These are phyloP conservation scores for Paraphoma chrysanthemicola DNA, from an alignment of 2,329 filamentous ascomycete species.

Conservation along the genomic window DNA sequence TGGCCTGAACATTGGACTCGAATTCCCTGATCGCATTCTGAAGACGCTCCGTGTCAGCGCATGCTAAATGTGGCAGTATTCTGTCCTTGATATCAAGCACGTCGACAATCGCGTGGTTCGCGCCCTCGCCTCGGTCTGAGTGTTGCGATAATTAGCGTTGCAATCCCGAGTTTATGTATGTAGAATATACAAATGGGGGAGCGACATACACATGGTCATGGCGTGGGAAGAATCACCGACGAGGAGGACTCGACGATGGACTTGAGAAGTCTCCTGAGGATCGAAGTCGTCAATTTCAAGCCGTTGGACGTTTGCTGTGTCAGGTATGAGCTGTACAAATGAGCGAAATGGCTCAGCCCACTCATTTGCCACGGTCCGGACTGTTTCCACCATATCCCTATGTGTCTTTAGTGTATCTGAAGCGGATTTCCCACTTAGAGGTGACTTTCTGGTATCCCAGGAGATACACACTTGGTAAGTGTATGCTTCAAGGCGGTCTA, in stretches of 20 bases:
- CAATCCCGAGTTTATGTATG: too few relatives aligned
- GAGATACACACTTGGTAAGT: conserved; percentile 17
- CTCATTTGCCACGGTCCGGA: neutral
- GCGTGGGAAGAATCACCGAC: conserved; percentile 5
- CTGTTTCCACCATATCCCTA: neutral
- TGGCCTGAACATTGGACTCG: neutral
- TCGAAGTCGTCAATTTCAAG: conserved; percentile 14
- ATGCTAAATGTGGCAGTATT: neutral
- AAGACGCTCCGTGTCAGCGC: too few relatives aligned
- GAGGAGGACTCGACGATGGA: neutral
- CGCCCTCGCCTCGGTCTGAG: conserved; percentile 6
- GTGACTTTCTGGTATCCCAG: conserved; percentile 2
- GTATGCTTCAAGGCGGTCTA: neutral
- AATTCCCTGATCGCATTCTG: neutral
- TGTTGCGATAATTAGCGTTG: too few relatives aligned
- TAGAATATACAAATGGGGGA: too few relatives aligned
- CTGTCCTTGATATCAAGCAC: conserved; percentile 1
- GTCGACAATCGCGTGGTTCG: conserved; percentile 4
- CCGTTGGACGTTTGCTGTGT: conserved; percentile 5
- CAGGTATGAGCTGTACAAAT: conserved; percentile 5
- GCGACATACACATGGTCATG: conserved; percentile 7
- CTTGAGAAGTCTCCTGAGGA: neutral
- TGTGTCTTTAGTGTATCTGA: neutral
- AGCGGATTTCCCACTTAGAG: neutral
- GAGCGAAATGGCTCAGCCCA: conserved; percentile 13